Evolutionary conservation across 768 basidiomycete species (phyloP).

Genomic region (Pholiota conissans): DNA sequence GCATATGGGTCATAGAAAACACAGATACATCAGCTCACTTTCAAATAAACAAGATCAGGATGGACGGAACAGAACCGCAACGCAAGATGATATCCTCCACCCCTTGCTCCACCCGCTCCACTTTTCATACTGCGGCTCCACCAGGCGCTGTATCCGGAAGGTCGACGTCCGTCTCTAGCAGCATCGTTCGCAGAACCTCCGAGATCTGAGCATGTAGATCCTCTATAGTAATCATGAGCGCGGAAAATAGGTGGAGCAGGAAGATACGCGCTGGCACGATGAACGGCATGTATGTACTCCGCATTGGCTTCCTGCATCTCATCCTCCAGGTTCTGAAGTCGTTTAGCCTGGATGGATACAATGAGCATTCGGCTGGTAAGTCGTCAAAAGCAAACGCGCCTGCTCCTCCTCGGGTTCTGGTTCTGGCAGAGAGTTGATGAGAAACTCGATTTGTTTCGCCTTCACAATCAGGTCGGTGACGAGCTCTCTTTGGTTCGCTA

Average conservation of each 20-base stretch:
- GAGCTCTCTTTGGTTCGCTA: conserved; percentile 84
- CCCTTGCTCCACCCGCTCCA: too few species aligned
- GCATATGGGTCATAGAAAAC: too few species aligned
- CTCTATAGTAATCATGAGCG: conserved; percentile 34
- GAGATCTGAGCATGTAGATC: conserved; percentile 60
- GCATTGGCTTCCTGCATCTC: conserved; percentile 74
- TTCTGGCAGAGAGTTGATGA: conserved; percentile 77
- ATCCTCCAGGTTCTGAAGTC: conserved; percentile 66
- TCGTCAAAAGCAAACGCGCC: conserved; percentile 41
- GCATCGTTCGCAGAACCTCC: conserved; percentile 55
- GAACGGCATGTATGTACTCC: conserved; percentile 72
- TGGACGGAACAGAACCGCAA: too few species aligned
- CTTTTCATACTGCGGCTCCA: too few species aligned
- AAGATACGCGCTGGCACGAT: conserved; percentile 67
- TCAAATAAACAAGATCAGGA: too few species aligned
- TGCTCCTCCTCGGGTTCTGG: conserved; percentile 80
- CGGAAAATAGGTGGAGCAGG: background rate
- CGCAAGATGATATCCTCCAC: too few species aligned
- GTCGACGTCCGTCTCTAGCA: conserved; percentile 48
- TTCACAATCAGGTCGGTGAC: conserved; percentile 82
- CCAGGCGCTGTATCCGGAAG: conserved; percentile 2
- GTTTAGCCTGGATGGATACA: conserved; percentile 46
- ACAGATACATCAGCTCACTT: too few species aligned
- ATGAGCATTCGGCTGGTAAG: background rate
- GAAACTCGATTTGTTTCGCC: conserved; percentile 85